Base-by-base conservation (phyloP, 2,329 filamentous ascomycete genomes). In the Ophiocordyceps camponoti-saundersi region DNA sequence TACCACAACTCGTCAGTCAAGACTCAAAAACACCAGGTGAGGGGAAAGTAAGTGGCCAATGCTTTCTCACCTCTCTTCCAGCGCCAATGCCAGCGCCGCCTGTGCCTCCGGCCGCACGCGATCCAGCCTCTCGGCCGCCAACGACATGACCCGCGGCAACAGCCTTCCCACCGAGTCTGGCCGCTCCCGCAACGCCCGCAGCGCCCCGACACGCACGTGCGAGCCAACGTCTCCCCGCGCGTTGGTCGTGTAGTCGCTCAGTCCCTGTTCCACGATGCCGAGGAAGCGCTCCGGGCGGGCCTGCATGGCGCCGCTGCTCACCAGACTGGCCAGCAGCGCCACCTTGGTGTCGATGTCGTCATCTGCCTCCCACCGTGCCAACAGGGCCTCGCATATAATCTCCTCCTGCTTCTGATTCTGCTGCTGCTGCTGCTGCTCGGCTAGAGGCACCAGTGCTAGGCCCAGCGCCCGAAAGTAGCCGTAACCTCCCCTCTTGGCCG, bases 231-330 rank as follows among this genome's bases (percentile, higher is more conserved):
- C 92, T 16, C 92, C 92, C 48, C 88, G 73, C 15, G 89, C 81
- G 53, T 86, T 90, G 3, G 86, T 89, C 0, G 86, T 94, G 57
- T 96, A 96, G 59, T 98, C 89, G 53, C 90, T 82, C 26, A 98
- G 64, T 0, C 81, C 78, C 40, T 73, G 72, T 0, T 62, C 57
- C 10, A 82, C 61, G 1, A 78, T 51, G 0, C 56, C 54, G 1
- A 74, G 50, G 48, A 79, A 72, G 3, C 56, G 53, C 6, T 54
- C 51, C 3, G 65, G 58, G 41, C 66, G 63, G 26, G 66, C 57
- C 36, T 56, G 60, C 4, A 78, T 58, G 5, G 73, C 58, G 6
- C 62, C 62, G 48, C 69, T 72, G 32, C 64, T 64, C 1, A 67
- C 61, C 26, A 82, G 60, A 45, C 72, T 74, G 49, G 73, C 69